Conservation (phyloP, 192 early-diverging fungal genomes). For the Coemansia sp. region DNA sequence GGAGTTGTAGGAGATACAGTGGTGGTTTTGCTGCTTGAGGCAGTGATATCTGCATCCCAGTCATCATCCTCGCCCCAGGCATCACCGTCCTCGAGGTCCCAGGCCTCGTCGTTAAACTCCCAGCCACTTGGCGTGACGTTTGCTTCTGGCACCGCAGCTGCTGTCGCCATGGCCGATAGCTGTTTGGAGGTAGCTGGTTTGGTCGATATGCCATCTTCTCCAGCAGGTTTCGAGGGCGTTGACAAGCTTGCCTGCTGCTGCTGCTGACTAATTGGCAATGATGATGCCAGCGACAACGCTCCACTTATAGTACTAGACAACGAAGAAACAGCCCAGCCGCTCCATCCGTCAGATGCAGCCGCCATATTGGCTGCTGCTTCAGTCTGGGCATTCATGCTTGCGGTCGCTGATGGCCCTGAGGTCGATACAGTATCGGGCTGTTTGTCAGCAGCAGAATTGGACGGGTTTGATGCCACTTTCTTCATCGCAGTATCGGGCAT, state of each 20-base stretch:
- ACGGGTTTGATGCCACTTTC: slow-evolving; percentile 9
- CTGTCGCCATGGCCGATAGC: not conserved
- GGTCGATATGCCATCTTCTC: not conserved
- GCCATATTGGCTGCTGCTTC: slow-evolving; percentile 47
- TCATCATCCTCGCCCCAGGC: slow-evolving; percentile 24
- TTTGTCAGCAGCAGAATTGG: slow-evolving; percentile 24
- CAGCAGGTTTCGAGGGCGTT: not conserved
- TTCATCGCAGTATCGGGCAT: slow-evolving; percentile 68
- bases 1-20: not conserved
- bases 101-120: slow-evolving; percentile 43
- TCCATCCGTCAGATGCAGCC: slow-evolving; percentile 64
- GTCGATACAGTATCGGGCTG: slow-evolving; percentile 9
- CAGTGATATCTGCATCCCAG: not conserved
- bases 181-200: not conserved
- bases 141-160: not conserved
- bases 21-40: not conserved
- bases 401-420: not conserved
- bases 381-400: slow-evolving; percentile 18
- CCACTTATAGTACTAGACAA: slow-evolving; percentile 57
- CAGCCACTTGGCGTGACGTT: slow-evolving; percentile 21
- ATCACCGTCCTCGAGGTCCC: slow-evolving; percentile 15
- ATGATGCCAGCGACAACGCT: slow-evolving; percentile 40
- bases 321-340: slow-evolving; percentile 87
- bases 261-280: slow-evolving; percentile 22
- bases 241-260: slow-evolving; percentile 4